Percentiles rank a stretch among this genome's conserved stretches.
phyloP scores from a whole-genome alignment of 495 filamentous ascomycete species.

The Letharia lupina region DNA sequence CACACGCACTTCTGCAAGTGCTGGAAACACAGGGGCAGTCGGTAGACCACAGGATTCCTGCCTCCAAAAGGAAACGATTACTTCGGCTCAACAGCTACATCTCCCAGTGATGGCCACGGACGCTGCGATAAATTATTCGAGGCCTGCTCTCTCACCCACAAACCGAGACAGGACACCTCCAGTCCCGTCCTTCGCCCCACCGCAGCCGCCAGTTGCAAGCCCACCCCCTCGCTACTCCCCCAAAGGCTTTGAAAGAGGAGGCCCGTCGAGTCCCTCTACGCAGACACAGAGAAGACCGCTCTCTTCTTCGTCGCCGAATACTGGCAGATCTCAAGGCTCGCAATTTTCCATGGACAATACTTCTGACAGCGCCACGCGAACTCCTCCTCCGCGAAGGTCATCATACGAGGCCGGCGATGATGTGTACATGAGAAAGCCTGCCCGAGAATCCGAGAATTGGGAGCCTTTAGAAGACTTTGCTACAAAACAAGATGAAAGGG shows the following conservation, averaged over 20 bases:
- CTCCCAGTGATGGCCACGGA: not conserved
- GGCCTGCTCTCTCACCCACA: conserved; percentile 4
- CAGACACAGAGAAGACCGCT: conserved; percentile 18
- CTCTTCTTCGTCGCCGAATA: conserved; percentile 15
- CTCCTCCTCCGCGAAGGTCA: conserved; percentile 13
- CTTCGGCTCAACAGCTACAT: not conserved
- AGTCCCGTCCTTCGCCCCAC: not conserved
- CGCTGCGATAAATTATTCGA: conserved; percentile 1
- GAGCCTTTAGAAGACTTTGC: conserved; percentile 9
- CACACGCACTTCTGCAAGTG: not conserved
- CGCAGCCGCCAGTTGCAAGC: conserved; percentile 11
- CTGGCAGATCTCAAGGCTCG: conserved; percentile 10
- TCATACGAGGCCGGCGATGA: conserved; percentile 22
- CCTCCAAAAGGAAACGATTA: not conserved
- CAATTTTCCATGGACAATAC: conserved; percentile 7
- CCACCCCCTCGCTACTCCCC: conserved; percentile 11
- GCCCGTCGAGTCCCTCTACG: conserved; percentile 6
- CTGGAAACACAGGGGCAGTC: not conserved
- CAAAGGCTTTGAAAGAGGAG: not conserved
- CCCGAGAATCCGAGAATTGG: conserved; percentile 5
- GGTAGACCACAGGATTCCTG: not conserved
- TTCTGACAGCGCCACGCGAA: conserved; percentile 2
- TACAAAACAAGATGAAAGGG: conserved; percentile 4
- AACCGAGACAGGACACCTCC: conserved; percentile 11
- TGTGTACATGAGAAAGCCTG: conserved; percentile 20